phyloP scores from a whole-genome alignment of 2,329 filamentous ascomycete genomes.

The Fusarium odoratissimum region DNA sequence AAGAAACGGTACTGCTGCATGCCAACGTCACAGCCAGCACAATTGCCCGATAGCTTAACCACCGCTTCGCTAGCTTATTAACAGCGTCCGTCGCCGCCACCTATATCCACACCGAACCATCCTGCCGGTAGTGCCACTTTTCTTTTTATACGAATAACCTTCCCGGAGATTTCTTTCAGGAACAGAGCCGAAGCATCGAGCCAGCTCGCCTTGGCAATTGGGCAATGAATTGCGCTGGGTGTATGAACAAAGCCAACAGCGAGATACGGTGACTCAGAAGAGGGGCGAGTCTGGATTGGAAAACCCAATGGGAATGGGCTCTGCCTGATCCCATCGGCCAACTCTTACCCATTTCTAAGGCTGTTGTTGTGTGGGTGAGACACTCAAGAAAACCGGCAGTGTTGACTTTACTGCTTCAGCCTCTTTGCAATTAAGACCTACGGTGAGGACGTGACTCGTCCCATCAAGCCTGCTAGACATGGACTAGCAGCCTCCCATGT shows the following conservation, averaged over 20 bases:
- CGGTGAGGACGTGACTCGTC: conserved; percentile 31
- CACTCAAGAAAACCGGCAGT: neutral
- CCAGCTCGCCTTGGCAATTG: conserved; percentile 18
- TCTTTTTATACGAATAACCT: conserved; percentile 34
- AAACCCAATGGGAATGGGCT: neutral
- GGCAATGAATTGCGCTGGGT: neutral
- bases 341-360: neutral
- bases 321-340: neutral
- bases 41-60: conserved; percentile 32
- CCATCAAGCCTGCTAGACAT: neutral
- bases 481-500: conserved; percentile 17
- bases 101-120: conserved; percentile 41
- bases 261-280: neutral
- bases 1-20: conserved; percentile 12
- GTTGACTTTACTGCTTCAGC: conserved; percentile 4
- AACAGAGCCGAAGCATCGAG: conserved; percentile 29
- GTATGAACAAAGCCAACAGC: neutral
- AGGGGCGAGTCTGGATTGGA: neutral
- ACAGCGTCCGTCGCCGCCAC: conserved; percentile 17
- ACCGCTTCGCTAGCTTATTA: conserved; percentile 27
- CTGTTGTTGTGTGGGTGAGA: neutral
- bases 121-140: conserved; percentile 36
- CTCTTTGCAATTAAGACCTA: conserved; percentile 2
- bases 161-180: conserved; percentile 35
- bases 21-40: conserved; percentile 19